phyloP scores from a whole-genome alignment of 192 early-diverging fungal species.

The Linnemannia zychae region DNA sequence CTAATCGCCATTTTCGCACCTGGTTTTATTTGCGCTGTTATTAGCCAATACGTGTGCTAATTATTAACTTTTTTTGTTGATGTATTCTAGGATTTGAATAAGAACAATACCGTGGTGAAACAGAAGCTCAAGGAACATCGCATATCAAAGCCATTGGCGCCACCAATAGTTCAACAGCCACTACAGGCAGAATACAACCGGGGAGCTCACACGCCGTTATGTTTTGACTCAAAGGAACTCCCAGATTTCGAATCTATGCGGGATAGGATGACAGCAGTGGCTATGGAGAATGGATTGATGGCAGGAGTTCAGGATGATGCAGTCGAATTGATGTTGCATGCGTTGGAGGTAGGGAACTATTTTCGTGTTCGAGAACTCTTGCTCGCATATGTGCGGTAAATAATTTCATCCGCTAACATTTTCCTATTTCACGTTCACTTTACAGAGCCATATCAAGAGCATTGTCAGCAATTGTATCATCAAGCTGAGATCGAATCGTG shows the following conservation, averaged over 20 bases:
- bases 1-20: no score
- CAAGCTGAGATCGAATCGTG: slow-evolving; percentile 73
- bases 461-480: slow-evolving; percentile 76
- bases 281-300: slow-evolving; percentile 75
- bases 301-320: slow-evolving; percentile 73
- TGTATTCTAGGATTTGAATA: slow-evolving; percentile 24
- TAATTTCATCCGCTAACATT: not conserved
- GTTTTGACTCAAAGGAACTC: slow-evolving; percentile 74
- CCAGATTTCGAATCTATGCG: slow-evolving; percentile 74
- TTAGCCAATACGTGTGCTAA: not conserved
- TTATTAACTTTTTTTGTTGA: not conserved
- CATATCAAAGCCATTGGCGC: slow-evolving; percentile 39
- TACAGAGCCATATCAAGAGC: slow-evolving; percentile 73
- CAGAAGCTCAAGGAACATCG: slow-evolving; percentile 45
- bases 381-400: not conserved
- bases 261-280: slow-evolving; percentile 76
- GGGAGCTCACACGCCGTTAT: slow-evolving; percentile 76
- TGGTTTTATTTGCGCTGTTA: not conserved
- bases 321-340: slow-evolving; percentile 75
- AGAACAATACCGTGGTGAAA: slow-evolving; percentile 10
- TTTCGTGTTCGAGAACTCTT: not conserved
- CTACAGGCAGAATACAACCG: slow-evolving; percentile 68
- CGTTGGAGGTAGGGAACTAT: slow-evolving; percentile 65
- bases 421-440: slow-evolving; percentile 6
- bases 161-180: slow-evolving; percentile 25